A percentile compares a stretch with the other conserved stretches of the same genome.
These are phyloP conservation scores for Cicer arietinum DNA, from an alignment of 306 rosid genomes.

Conservation along the genomic window DNA sequence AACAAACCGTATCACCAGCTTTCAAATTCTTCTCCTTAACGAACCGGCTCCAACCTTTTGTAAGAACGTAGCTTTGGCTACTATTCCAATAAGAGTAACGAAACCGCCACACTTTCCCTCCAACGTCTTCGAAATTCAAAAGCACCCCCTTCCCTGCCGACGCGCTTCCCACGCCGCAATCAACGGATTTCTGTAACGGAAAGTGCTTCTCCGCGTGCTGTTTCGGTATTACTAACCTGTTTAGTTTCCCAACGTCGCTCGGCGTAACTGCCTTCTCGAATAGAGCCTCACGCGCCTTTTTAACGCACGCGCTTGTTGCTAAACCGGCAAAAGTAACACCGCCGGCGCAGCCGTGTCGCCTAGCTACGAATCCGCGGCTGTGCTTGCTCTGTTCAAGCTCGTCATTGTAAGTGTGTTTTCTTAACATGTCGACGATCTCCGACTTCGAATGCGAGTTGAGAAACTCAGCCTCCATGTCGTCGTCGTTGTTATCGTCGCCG, in stretches of 20 bases:
- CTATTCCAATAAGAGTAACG: slow-evolving; percentile 98
- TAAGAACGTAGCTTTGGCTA: slow-evolving; percentile 92
- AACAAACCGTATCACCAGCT: slow-evolving; percentile 90
- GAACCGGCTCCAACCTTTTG: slow-evolving; percentile 99
- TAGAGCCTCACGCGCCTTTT: slow-evolving; percentile 67
- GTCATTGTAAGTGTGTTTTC: slow-evolving; percentile 93
- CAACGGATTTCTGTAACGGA: slow-evolving; percentile 57
- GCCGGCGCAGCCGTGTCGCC: not conserved
- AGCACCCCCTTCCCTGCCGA: slow-evolving; percentile 60
- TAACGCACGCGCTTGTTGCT: not conserved
- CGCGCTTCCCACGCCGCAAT: slow-evolving; percentile 29
- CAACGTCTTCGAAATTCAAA: slow-evolving; percentile 82
- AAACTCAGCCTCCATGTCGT: slow-evolving; percentile 61
- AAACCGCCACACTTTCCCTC: slow-evolving; percentile 96
- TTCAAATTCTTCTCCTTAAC: slow-evolving; percentile 86
- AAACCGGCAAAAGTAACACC: not conserved
- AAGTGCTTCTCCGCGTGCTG: slow-evolving; percentile 98
- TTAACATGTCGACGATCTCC: slow-evolving; percentile 94
- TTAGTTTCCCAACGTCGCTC: slow-evolving; percentile 92
- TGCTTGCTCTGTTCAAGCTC: slow-evolving; percentile 86
- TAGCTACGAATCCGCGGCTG: slow-evolving; percentile 47
- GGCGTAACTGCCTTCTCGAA: slow-evolving; percentile 95
- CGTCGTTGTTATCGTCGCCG: slow-evolving; percentile 7
- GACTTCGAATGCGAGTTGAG: slow-evolving; percentile 80
- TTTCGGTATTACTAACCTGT: slow-evolving; percentile 88